Evolutionary conservation across 2,329 filamentous ascomycete genomes (phyloP).

Genomic region (Berkeleyomyces rouxiae): DNA sequence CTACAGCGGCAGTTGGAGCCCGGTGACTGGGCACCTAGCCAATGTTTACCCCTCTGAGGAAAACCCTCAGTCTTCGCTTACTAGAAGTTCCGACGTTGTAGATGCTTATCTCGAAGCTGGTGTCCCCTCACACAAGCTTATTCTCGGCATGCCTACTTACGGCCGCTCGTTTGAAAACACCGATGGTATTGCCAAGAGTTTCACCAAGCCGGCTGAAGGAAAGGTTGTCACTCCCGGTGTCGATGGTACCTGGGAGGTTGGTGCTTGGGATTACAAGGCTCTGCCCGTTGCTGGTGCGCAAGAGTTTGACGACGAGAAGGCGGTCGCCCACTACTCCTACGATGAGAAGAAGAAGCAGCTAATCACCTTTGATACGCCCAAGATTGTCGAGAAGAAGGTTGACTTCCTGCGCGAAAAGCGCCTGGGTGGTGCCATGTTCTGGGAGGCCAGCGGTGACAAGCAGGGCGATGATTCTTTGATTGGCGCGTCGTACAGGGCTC

Average conservation of each 20-base stretch:
- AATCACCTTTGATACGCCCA: conserved; percentile 54
- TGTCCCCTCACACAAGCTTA: conserved; percentile 48
- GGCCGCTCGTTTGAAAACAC: conserved; percentile 50
- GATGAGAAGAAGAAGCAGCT: conserved; percentile 42
- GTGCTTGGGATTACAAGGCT: conserved; percentile 67
- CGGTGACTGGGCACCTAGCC: conserved; percentile 47
- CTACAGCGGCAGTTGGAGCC: conserved; percentile 53
- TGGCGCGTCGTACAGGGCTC: conserved; percentile 24
- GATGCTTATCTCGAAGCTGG: conserved; percentile 46
- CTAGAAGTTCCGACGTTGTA: conserved; percentile 51
- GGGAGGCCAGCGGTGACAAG: conserved; percentile 60
- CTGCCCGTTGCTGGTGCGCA: conserved; percentile 46
- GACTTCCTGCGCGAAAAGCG: conserved; percentile 43
- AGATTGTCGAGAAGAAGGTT: conserved; percentile 44
- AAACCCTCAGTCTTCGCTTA: conserved; percentile 47
- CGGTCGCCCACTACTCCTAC: conserved; percentile 55
- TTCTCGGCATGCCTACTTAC: conserved; percentile 68
- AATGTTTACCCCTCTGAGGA: conserved; percentile 45
- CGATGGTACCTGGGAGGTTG: conserved; percentile 52
- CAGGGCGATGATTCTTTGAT: conserved; percentile 44
- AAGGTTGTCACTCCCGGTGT: conserved; percentile 37
- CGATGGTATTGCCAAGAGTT: conserved; percentile 46
- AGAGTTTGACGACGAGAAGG: conserved; percentile 38
- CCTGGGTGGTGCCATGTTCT: conserved; percentile 70
- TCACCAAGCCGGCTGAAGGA: conserved; percentile 15